Percentiles rank a stretch among this genome's conserved stretches.
Evolutionary conservation across 192 early-diverging fungal species (phyloP).

Genomic region (Backusella luteola): DNA sequence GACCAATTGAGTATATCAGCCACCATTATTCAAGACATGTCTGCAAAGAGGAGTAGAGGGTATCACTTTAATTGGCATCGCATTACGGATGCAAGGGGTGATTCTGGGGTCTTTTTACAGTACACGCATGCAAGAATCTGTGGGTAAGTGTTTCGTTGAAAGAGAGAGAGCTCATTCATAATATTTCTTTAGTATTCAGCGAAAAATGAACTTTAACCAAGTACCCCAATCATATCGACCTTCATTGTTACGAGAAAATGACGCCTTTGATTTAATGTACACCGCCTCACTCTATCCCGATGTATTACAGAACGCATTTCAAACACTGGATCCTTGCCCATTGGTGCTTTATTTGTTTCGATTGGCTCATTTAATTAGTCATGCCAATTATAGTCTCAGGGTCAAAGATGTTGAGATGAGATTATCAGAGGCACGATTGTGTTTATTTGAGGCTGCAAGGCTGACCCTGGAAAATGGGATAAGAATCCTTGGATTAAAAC

Average conservation of each 20-base stretch:
- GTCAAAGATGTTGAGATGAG: slow-evolving; percentile 64
- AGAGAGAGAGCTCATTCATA: too few relatives aligned
- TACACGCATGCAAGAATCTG: slow-evolving; percentile 90
- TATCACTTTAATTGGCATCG: slow-evolving; percentile 86
- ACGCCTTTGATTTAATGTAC: slow-evolving; percentile 63
- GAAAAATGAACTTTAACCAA: slow-evolving; percentile 46
- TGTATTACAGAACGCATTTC: slow-evolving; percentile 52
- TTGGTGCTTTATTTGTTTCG: slow-evolving; percentile 73
- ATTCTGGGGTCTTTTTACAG: slow-evolving; percentile 95
- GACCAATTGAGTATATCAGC: slow-evolving; percentile 85
- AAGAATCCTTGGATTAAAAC: slow-evolving; percentile 66
- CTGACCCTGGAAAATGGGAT: slow-evolving; percentile 77
- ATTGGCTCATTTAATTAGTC: slow-evolving; percentile 68
- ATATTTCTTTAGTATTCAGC: slow-evolving; percentile 56
- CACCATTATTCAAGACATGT: slow-evolving; percentile 84
- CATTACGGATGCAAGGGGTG: slow-evolving; percentile 85
- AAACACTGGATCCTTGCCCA: slow-evolving; percentile 71
- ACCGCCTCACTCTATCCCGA: slow-evolving; percentile 79
- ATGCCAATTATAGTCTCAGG: slow-evolving; percentile 59
- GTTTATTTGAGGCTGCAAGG: slow-evolving; percentile 69
- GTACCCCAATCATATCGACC: neutral
- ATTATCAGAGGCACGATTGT: slow-evolving; percentile 59
- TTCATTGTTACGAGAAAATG: slow-evolving; percentile 46
- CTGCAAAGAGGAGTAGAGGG: slow-evolving; percentile 76
- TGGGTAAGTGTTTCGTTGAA: slow-evolving; percentile 41